These are phyloP conservation scores for Cenococcum geophilum DNA, from an alignment of 495 filamentous ascomycete genomes.

Conservation along the genomic window DNA sequence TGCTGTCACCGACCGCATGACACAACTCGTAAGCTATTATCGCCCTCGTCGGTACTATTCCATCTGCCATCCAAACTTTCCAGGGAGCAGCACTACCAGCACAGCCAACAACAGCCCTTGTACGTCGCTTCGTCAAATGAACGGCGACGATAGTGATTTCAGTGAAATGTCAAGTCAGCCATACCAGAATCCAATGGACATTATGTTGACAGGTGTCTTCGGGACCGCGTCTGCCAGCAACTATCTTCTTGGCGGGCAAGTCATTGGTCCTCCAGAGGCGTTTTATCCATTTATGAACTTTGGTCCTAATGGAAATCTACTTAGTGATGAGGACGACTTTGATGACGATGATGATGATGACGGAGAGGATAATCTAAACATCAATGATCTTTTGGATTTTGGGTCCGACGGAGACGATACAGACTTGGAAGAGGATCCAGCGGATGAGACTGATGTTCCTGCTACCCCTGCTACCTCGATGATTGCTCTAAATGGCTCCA, in stretches of 20 bases:
- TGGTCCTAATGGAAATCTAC: constrained; percentile 47
- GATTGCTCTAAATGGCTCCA: constrained; percentile 21
- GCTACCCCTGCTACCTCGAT: constrained; percentile 30
- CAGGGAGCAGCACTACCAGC: constrained; percentile 44
- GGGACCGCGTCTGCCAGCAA: constrained; percentile 44
- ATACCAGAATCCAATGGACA: constrained; percentile 54
- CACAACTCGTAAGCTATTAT: constrained; percentile 66
- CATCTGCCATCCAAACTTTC: neutral
- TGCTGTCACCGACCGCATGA: constrained; percentile 61
- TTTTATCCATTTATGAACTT: constrained; percentile 66
- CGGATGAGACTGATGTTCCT: constrained; percentile 29
- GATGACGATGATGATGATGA: constrained; percentile 56
- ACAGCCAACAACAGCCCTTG: constrained; percentile 52
- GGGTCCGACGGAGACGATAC: constrained; percentile 53
- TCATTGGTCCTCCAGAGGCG: constrained; percentile 67
- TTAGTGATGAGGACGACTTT: constrained; percentile 34
- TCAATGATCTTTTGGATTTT: constrained; percentile 70
- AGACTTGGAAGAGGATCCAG: constrained; percentile 38
- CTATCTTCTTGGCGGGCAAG: constrained; percentile 57
- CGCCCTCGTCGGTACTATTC: constrained; percentile 32
- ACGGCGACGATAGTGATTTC: constrained; percentile 50
- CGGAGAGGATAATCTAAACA: constrained; percentile 56
- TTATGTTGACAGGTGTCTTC: constrained; percentile 65
- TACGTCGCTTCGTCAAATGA: constrained; percentile 36
- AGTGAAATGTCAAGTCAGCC: constrained; percentile 42